Conservation (phyloP, 2,329 filamentous ascomycete species). For the Emergomyces orientalis region DNA sequence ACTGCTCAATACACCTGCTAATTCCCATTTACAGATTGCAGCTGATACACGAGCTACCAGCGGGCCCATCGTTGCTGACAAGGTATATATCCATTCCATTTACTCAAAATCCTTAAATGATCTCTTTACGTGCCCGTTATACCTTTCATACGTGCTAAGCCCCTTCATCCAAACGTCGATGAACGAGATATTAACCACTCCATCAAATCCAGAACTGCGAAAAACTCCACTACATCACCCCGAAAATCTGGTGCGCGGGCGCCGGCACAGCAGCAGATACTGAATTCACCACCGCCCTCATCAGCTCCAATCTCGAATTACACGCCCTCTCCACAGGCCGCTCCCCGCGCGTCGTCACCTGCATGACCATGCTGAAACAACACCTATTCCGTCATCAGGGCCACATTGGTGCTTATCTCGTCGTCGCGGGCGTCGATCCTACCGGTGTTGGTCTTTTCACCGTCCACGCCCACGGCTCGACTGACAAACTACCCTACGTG, state of each 20-base stretch:
- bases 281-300: conserved; percentile 96
- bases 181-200: not conserved
- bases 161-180: not conserved
- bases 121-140: not conserved
- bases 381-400: conserved; percentile 98
- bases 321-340: conserved; percentile 94
- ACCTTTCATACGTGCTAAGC: not conserved
- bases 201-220: conserved; percentile 68
- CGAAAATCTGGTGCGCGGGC: conserved; percentile 98
- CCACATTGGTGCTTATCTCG: conserved; percentile 94
- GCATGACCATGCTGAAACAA: conserved; percentile 99
- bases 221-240: conserved; percentile 97
- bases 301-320: conserved; percentile 96
- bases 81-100: conserved; percentile 43
- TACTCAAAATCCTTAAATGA: not conserved
- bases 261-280: conserved; percentile 97
- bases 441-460: conserved; percentile 94
- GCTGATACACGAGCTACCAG: conserved; percentile 96
- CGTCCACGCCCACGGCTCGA: conserved; percentile 95
- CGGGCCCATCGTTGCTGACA: conserved; percentile 97
- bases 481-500: conserved; percentile 97
- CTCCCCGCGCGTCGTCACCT: conserved; percentile 92
- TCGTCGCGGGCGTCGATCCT: conserved; percentile 92
- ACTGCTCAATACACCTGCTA: conserved; percentile 18
- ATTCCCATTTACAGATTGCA: conserved; percentile 57